Conservation (phyloP, 306 rosid genomes). For the Citrullus colocynthis region DNA sequence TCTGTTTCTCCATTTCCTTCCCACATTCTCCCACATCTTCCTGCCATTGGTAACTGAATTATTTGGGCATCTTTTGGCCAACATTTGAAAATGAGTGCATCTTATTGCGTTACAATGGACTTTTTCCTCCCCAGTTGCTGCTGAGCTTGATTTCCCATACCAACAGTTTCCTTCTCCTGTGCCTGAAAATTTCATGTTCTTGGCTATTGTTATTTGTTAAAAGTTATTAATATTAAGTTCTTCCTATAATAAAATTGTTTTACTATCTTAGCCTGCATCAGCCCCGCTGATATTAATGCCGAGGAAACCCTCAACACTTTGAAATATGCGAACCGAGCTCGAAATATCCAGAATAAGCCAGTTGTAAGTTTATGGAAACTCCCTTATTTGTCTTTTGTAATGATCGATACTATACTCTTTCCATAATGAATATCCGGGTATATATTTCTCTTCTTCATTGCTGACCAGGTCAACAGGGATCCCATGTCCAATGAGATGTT, state of each 20-base stretch:
- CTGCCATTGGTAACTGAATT: not conserved
- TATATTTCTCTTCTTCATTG: slow-evolving; percentile 11
- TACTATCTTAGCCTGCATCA: slow-evolving; percentile 76
- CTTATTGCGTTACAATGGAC: not conserved
- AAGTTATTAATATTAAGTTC: not conserved
- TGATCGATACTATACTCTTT: not conserved
- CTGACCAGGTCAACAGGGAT: slow-evolving; percentile 77
- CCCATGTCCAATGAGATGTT: slow-evolving; percentile 96
- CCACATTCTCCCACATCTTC: not conserved
- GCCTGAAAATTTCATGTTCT: not conserved
- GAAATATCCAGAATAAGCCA: slow-evolving; percentile 94
- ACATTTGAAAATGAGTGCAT: not conserved
- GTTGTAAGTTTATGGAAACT: slow-evolving; percentile 47
- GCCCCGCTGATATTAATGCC: slow-evolving; percentile 98
- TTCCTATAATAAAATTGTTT: not conserved
- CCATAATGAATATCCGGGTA: slow-evolving; percentile 8
- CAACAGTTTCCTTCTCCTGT: not conserved
- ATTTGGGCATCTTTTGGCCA: not conserved
- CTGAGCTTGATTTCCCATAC: not conserved
- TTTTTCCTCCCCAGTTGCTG: not conserved
- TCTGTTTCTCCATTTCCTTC: not conserved
- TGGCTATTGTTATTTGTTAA: not conserved
- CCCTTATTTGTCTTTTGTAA: not conserved
- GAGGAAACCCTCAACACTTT: slow-evolving; percentile 99
- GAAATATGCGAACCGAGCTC: slow-evolving; percentile 98